Conservation (phyloP, 1,284 basidiomycete genomes). For the Amylostereum areolatum region DNA sequence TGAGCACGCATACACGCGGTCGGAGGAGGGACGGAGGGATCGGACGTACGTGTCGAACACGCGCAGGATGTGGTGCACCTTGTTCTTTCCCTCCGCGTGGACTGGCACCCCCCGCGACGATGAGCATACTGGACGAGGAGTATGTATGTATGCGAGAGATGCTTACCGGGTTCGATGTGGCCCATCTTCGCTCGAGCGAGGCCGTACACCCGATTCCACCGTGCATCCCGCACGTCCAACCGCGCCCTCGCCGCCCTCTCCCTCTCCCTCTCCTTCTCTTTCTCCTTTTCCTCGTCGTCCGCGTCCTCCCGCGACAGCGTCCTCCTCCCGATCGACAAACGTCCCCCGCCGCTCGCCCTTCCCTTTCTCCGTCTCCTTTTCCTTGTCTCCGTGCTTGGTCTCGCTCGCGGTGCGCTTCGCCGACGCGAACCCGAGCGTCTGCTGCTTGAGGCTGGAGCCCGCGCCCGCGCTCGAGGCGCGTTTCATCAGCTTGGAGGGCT, state of each 20-base stretch:
- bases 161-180: constrained; percentile 47
- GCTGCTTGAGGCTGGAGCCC: constrained; percentile 35
- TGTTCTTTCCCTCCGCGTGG: constrained; percentile 55
- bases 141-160: too few relatives aligned
- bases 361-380: constrained; percentile 26
- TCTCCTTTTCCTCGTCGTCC: constrained; percentile 2
- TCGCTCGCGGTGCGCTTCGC: constrained; percentile 40
- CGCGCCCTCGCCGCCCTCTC: constrained; percentile 19
- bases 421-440: constrained; percentile 41
- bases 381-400: constrained; percentile 15
- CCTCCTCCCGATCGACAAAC: constrained; percentile 3
- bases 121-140: too few relatives aligned
- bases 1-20: constrained; percentile 17
- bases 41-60: constrained; percentile 78
- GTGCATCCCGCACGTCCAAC: constrained; percentile 38
- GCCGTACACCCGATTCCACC: constrained; percentile 44
- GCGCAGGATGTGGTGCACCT: constrained; percentile 67
- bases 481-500: too few relatives aligned
- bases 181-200: constrained; percentile 52
- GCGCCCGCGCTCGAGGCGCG: too few relatives aligned
- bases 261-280: constrained; percentile 5
- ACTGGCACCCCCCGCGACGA: constrained; percentile 47
- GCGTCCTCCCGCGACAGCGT: constrained; percentile 5
- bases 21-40: too few relatives aligned
- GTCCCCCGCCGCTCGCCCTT: constrained; percentile 10